phyloP scores from a whole-genome alignment of 768 basidiomycete species.

The Crucibulum laeve region DNA sequence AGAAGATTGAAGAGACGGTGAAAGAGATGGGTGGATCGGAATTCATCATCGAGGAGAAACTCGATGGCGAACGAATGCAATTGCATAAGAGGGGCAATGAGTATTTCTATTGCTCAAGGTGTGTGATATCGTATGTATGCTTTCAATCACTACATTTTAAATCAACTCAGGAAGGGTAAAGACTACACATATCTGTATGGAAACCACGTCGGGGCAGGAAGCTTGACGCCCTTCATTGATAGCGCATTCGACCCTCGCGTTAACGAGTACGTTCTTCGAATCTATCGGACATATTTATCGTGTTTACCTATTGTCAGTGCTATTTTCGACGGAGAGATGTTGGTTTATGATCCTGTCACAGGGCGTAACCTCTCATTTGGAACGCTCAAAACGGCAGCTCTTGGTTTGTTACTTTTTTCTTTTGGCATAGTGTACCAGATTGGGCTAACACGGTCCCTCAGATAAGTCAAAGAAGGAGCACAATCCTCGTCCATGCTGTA shows the following conservation, averaged over 20 bases:
- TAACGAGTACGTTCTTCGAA: constrained; percentile 64
- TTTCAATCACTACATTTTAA: constrained; percentile 2
- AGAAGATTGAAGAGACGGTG: constrained; percentile 77
- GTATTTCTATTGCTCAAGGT: constrained; percentile 93
- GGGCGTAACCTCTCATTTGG: constrained; percentile 91
- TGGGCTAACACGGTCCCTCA: constrained; percentile 17
- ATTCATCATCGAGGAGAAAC: constrained; percentile 95
- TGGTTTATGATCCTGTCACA: constrained; percentile 93
- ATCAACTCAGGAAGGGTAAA: constrained; percentile 69
- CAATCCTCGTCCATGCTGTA: constrained; percentile 89
- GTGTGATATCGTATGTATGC: constrained; percentile 10
- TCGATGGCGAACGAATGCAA: constrained; percentile 97
- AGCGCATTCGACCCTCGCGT: constrained; percentile 70
- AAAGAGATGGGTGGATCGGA: constrained; percentile 74
- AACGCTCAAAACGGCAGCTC: constrained; percentile 86
- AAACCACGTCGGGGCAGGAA: constrained; percentile 74
- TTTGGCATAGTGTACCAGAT: not conserved
- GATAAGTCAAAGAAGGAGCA: constrained; percentile 68
- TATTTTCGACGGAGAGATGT: constrained; percentile 96
- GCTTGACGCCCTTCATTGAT: constrained; percentile 84
- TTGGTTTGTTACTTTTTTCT: constrained; percentile 43
- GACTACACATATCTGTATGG: constrained; percentile 93
- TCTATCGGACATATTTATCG: not conserved
- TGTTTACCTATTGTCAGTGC: constrained; percentile 45
- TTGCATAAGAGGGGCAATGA: constrained; percentile 89